Evolutionary conservation across 768 basidiomycete species (phyloP).

Genomic region (Rhizopogon sp.): DNA sequence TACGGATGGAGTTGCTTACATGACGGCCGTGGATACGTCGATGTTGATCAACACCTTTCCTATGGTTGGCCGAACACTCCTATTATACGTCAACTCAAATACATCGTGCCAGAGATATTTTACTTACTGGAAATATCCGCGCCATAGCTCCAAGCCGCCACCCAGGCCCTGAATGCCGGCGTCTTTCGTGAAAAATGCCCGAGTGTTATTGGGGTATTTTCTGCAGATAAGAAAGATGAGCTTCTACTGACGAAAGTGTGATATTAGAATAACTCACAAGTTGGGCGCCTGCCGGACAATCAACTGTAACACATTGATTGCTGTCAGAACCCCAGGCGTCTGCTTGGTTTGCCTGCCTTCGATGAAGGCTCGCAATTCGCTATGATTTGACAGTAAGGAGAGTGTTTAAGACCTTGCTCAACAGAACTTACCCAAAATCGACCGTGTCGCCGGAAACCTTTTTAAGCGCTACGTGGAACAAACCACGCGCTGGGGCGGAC

Average conservation of each 20-base stretch:
- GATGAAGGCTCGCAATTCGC: constrained; percentile 21
- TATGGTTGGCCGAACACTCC: constrained; percentile 42
- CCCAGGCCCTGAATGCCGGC: constrained; percentile 22
- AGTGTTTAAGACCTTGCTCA: neutral
- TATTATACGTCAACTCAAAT: constrained; percentile 11
- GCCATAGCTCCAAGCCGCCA: constrained; percentile 37
- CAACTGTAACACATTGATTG: constrained; percentile 44
- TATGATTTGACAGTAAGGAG: neutral
- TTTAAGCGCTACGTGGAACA: constrained; percentile 26
- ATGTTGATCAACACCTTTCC: constrained; percentile 39
- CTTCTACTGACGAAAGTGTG: neutral
- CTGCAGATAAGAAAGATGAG: constrained; percentile 19
- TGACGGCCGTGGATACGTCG: constrained; percentile 39
- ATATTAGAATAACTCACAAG: constrained; percentile 26
- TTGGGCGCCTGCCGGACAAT: constrained; percentile 45
- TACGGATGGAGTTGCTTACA: constrained; percentile 26
- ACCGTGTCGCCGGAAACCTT: constrained; percentile 35
- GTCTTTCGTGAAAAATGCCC: constrained; percentile 37
- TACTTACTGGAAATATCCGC: constrained; percentile 47
- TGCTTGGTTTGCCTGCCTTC: constrained; percentile 19
- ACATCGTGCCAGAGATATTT: neutral
- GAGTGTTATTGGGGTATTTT: constrained; percentile 39
- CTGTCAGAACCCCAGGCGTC: constrained; percentile 26
- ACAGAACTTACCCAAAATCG: constrained; percentile 28
- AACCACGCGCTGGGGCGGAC: constrained; percentile 21